Evolutionary conservation across 306 rosid species (phyloP).

Genomic region (Leucaena leucocephala): DNA sequence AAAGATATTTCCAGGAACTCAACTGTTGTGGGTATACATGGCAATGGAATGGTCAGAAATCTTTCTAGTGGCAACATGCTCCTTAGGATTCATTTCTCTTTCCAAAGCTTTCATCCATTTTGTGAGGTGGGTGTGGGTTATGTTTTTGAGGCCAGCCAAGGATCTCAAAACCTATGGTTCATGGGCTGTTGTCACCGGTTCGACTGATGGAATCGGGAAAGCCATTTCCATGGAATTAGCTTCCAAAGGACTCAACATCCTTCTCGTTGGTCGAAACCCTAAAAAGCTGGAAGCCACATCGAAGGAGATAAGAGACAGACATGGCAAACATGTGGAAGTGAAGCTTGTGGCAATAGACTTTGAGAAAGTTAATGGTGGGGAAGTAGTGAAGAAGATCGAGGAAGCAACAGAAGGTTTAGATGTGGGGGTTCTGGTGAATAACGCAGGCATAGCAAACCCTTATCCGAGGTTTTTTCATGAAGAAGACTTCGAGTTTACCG

Average conservation of each 20-base stretch:
- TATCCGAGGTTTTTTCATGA: conserved; percentile 45
- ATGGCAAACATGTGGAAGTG: conserved; percentile 16
- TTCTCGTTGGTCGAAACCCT: conserved; percentile 54
- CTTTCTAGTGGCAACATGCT: conserved; percentile 24
- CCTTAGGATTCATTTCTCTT: conserved; percentile 52
- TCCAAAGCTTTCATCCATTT: conserved; percentile 25
- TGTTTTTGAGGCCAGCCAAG: conserved; percentile 61
- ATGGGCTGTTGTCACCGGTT: conserved; percentile 79
- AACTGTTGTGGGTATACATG: too few relatives aligned
- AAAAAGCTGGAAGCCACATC: conserved; percentile 36
- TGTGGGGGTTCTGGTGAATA: conserved; percentile 41
- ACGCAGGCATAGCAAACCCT: conserved; percentile 42
- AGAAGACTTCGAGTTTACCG: conserved; percentile 39
- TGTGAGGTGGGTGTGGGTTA: conserved; percentile 56
- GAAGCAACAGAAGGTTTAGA: conserved; percentile 44
- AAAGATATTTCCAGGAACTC: background rate
- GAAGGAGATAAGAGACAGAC: conserved; percentile 36
- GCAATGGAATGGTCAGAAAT: conserved; percentile 32
- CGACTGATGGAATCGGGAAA: conserved; percentile 87
- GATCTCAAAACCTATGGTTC: conserved; percentile 69
- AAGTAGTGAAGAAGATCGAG: conserved; percentile 37
- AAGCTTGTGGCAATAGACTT: conserved; percentile 36
- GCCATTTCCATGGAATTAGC: conserved; percentile 72
- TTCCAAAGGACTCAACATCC: conserved; percentile 59
- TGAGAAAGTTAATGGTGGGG: conserved; percentile 40